These are phyloP conservation scores for Tuber magnatum DNA, from an alignment of 495 filamentous ascomycete species.

Conservation along the genomic window DNA sequence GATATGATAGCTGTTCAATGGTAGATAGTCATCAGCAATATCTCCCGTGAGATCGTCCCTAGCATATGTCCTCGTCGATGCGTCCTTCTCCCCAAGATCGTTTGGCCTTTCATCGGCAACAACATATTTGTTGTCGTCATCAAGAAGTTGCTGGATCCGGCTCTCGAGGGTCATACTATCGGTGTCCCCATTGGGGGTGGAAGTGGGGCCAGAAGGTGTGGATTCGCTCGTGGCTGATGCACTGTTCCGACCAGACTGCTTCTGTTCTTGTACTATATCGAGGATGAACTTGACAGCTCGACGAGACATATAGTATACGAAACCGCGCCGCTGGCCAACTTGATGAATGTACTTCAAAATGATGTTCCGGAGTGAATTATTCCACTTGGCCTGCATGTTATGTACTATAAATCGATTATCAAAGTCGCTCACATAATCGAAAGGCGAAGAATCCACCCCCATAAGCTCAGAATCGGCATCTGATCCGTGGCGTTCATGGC, in stretches of 20 bases:
- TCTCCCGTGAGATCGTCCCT: slow-evolving; percentile 59
- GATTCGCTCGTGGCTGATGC: slow-evolving; percentile 42
- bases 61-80: slow-evolving; percentile 41
- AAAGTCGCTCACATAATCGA: slow-evolving; percentile 79
- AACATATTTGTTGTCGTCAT: slow-evolving; percentile 76
- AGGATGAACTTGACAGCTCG: slow-evolving; percentile 95
- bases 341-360: slow-evolving; percentile 96
- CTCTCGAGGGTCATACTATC: slow-evolving; percentile 54
- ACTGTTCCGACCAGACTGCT: slow-evolving; percentile 49
- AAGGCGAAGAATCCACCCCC: slow-evolving; percentile 34
- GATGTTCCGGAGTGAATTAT: slow-evolving; percentile 89
- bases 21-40: slow-evolving; percentile 81
- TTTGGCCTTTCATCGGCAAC: slow-evolving; percentile 56
- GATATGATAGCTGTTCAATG: slow-evolving; percentile 88
- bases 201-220: slow-evolving; percentile 41
- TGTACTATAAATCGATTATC: slow-evolving; percentile 97
- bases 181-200: slow-evolving; percentile 49
- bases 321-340: slow-evolving; percentile 89
- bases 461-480: slow-evolving; percentile 47
- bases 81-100: slow-evolving; percentile 23
- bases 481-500: slow-evolving; percentile 47
- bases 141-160: slow-evolving; percentile 77
- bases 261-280: slow-evolving; percentile 92
- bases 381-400: slow-evolving; percentile 97
- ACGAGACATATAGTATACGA: slow-evolving; percentile 95